Base-by-base conservation (phyloP, 2,329 filamentous ascomycete genomes). In the Botrytis deweyae region DNA sequence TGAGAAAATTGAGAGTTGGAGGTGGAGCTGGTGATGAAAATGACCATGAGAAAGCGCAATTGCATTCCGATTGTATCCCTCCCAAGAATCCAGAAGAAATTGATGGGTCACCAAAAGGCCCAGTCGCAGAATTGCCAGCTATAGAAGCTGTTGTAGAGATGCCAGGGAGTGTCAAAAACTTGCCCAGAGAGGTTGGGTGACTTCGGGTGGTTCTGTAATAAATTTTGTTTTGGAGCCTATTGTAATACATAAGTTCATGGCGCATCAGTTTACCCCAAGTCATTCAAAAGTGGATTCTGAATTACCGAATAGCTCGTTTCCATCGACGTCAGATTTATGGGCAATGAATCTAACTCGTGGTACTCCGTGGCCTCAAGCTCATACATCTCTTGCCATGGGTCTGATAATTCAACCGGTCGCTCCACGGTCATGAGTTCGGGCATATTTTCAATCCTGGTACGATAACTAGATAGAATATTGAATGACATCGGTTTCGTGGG, bases 51-150 rank as follows among this genome's bases (percentile, higher is more conserved):
- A 69, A 69, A 3, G 49, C 49, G 1, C 66, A 69, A 16, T 14
- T 69, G 1, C 66, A 69, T 69, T 69, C 49, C 1, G 49, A 69
- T 14, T 59, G 36, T 58, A 18, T 69, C 9, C 49, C 49, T 18
- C 36, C n/a, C n/a, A 69, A 42, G 1, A 5, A 2, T 1, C 66
- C n/a, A 7, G 25, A 59, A 42, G 66, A 69, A 22, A 58, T 69
- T 36, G 66, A 69, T 3, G 66, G 49, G 29, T 33, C 40, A 18
- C 29, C 66, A 33, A 69, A 14, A 33, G 25, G 49, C n/a, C 25
- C 38, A 46, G 33, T 62, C 7, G 38, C 55, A 59, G 66, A 70
- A 49, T 46, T 63, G 36, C 68, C 59, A 38, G 68, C 68, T 49
- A 20, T 61, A 62, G 52, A 70, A 33, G 29, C 40, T 29, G 29